Evolutionary conservation across 78 protist genomes (phyloP).

Genomic region (Emiliania huxleyi): DNA sequence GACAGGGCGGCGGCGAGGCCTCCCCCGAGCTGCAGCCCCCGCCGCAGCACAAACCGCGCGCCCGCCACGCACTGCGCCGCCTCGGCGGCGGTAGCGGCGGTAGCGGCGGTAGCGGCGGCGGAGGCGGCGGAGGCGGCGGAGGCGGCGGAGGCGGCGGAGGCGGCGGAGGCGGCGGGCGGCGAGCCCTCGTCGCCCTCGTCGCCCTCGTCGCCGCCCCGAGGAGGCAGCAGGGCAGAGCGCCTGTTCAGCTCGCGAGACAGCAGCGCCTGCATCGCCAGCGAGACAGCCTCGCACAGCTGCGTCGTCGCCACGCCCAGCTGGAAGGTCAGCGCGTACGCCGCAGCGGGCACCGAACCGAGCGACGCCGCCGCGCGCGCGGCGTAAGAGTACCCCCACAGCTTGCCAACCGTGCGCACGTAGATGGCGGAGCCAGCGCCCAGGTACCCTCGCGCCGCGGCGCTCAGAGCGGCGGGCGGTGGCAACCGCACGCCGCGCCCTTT

Average conservation of each 20-base stretch:
- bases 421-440: neutral
- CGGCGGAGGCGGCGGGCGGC: no score
- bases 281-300: constrained; percentile 21
- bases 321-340: constrained; percentile 7
- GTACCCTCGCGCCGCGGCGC: neutral
- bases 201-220: neutral
- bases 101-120: no score
- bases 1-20: neutral
- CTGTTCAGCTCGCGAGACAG: constrained; percentile 11
- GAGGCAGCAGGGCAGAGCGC: neutral
- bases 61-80: neutral
- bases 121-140: no score
- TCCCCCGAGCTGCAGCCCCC: neutral
- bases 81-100: neutral
- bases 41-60: neutral
- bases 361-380: neutral
- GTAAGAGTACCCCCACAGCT: neutral
- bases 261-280: constrained; percentile 9
- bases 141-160: no score
- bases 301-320: constrained; percentile 43
- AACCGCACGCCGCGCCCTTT: neutral
- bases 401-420: constrained; percentile 35
- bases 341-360: constrained; percentile 12
- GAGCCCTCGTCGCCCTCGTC: no score
- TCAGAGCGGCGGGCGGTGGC: neutral